Percentiles rank a stretch among this genome's conserved stretches.
phyloP scores from a whole-genome alignment of 495 filamentous ascomycete genomes.

The Neurospora sp. region DNA sequence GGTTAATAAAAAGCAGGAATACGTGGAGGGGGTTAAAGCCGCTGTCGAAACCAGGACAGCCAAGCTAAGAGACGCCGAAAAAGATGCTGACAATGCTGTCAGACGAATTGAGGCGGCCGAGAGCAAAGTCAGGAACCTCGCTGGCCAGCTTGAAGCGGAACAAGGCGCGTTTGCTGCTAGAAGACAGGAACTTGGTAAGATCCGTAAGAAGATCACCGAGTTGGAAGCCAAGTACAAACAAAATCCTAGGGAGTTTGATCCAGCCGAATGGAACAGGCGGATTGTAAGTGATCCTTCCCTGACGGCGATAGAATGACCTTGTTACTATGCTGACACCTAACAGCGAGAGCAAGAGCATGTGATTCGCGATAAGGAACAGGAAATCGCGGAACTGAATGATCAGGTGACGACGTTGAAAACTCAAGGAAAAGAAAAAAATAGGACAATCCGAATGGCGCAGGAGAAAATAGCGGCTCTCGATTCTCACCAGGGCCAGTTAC shows the following conservation, averaged over 20 bases:
- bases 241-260: conserved; percentile 38
- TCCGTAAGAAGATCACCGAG: conserved; percentile 32
- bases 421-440: conserved; percentile 14
- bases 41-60: conserved; percentile 44
- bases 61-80: conserved; percentile 42
- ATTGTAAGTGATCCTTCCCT: conserved; percentile 34
- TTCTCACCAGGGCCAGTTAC: conserved; percentile 68
- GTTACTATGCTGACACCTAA: conserved; percentile 5
- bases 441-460: conserved; percentile 22
- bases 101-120: conserved; percentile 43
- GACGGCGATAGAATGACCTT: neutral
- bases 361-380: conserved; percentile 33
- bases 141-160: conserved; percentile 49
- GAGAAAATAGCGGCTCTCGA: conserved; percentile 50
- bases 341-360: conserved; percentile 36
- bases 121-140: conserved; percentile 44
- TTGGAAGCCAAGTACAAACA: conserved; percentile 35
- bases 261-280: conserved; percentile 41
- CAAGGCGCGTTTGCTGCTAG: conserved; percentile 37
- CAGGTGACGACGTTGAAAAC: conserved; percentile 22
- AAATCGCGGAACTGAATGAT: conserved; percentile 21
- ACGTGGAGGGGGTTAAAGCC: conserved; percentile 35
- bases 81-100: conserved; percentile 38
- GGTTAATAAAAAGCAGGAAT: conserved; percentile 55
- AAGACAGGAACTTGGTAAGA: conserved; percentile 39